Evolutionary conservation across 2,329 filamentous ascomycete genomes (phyloP).

Genomic region (Lomentospora prolificans): DNA sequence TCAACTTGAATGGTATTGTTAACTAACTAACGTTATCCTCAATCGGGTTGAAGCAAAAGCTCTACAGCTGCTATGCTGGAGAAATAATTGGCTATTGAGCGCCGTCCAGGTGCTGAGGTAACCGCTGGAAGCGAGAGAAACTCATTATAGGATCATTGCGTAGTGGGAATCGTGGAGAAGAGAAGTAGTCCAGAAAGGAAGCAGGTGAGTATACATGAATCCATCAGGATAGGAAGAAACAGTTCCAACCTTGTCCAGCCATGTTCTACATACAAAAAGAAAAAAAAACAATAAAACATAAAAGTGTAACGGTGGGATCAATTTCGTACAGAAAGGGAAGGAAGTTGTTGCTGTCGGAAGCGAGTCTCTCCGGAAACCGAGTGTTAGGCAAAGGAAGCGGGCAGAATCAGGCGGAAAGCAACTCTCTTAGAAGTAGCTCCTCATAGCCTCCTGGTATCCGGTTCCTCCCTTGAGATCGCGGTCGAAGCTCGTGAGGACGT

Average conservation of each 20-base stretch:
- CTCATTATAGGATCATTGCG: background rate
- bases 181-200: background rate
- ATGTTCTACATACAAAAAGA: background rate
- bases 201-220: background rate
- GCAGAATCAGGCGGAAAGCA: background rate
- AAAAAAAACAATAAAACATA: background rate
- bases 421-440: conserved; percentile 55
- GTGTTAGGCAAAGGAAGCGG: background rate
- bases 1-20: too few species aligned
- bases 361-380: too few species aligned
- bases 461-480: conserved; percentile 71
- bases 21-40: too few species aligned
- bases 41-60: too few species aligned
- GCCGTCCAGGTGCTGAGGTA: too few species aligned
- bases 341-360: too few species aligned
- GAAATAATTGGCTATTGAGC: too few species aligned
- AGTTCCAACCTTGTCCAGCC: background rate
- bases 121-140: too few species aligned
- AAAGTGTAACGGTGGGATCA: too few species aligned
- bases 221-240: background rate
- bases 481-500: conserved; percentile 75
- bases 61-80: too few species aligned
- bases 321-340: background rate
- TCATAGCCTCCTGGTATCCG: conserved; percentile 76
- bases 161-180: background rate